A percentile compares a stretch with the other conserved stretches of the same genome.
phyloP scores from a whole-genome alignment of 345 rosid species.

The Brassica rapa region DNA sequence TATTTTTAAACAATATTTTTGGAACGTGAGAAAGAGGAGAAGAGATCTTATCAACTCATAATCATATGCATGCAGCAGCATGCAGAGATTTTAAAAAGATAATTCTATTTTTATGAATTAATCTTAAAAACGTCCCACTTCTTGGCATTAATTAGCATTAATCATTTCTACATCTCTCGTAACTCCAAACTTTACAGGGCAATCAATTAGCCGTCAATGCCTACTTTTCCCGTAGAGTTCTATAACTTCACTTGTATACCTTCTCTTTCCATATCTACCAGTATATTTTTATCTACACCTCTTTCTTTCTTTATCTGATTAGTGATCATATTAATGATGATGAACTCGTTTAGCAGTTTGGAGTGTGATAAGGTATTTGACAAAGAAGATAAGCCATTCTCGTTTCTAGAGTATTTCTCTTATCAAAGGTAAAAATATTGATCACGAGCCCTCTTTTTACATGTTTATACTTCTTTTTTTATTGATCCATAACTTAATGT shows the following conservation, averaged over 20 bases:
- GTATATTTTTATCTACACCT: background rate
- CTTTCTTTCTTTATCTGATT: background rate
- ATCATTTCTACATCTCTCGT: slow-evolving; percentile 31
- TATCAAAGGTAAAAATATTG: background rate
- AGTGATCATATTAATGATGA: slow-evolving; percentile 6
- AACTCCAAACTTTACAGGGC: slow-evolving; percentile 28
- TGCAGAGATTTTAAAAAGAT: background rate
- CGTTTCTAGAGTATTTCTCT: slow-evolving; percentile 15
- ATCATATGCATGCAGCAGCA: slow-evolving; percentile 5
- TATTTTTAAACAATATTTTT: background rate
- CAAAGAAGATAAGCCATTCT: slow-evolving; percentile 21
- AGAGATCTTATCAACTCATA: slow-evolving; percentile 11
- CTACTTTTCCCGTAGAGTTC: slow-evolving; percentile 5
- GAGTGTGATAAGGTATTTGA: slow-evolving; percentile 16
- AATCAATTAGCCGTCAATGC: slow-evolving; percentile 27
- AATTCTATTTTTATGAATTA: background rate
- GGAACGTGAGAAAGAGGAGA: slow-evolving; percentile 7
- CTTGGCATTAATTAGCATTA: slow-evolving; percentile 9
- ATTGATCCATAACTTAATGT: background rate
- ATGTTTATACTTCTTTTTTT: background rate
- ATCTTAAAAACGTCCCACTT: background rate
- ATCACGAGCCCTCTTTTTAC: background rate
- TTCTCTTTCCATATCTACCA: slow-evolving; percentile 5
- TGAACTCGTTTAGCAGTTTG: slow-evolving; percentile 19
- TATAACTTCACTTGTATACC: background rate